Conservation (phyloP, 208 protist genomes). For the Sergeia podlipaevii region DNA sequence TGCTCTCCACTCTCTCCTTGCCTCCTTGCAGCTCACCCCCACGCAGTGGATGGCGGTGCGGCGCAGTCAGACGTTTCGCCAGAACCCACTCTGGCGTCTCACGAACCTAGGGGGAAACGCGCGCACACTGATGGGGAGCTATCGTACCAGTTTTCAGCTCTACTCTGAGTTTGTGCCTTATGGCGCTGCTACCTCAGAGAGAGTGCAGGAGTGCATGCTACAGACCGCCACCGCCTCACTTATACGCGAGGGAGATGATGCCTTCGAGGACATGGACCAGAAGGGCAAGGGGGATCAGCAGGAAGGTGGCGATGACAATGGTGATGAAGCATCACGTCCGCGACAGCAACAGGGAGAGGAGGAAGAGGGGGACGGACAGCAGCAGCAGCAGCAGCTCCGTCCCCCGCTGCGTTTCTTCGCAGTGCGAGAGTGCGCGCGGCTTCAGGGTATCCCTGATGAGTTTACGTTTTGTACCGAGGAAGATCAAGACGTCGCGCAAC, state of each 20-base stretch:
- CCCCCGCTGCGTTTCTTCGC: conserved; percentile 55
- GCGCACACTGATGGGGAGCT: conserved; percentile 62
- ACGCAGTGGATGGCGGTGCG: conserved; percentile 48
- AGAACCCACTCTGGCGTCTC: conserved; percentile 44
- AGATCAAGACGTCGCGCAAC: not conserved
- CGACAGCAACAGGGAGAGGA: not conserved
- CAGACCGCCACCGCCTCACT: not conserved
- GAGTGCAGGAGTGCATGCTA: not conserved
- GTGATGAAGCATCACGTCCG: not conserved
- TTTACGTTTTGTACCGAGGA: conserved; percentile 32
- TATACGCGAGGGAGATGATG: not conserved
- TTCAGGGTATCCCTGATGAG: conserved; percentile 64
- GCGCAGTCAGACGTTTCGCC: conserved; percentile 44
- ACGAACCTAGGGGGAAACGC: conserved; percentile 38
- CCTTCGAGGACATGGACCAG: not conserved
- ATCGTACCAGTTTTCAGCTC: conserved; percentile 59
- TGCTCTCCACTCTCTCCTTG: not conserved
- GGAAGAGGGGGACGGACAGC: no score
- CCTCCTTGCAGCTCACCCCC: no score
- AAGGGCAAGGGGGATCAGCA: not conserved
- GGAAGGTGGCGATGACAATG: not conserved
- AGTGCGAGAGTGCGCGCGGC: conserved; percentile 68
- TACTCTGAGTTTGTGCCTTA: conserved; percentile 75
- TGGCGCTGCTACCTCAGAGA: not conserved
- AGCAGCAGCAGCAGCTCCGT: not conserved